Evolutionary conservation across 1,284 basidiomycete species (phyloP), one percentile per base, ranked within the genome.

Genomic region (Ceratobasidium sp.): DNA sequence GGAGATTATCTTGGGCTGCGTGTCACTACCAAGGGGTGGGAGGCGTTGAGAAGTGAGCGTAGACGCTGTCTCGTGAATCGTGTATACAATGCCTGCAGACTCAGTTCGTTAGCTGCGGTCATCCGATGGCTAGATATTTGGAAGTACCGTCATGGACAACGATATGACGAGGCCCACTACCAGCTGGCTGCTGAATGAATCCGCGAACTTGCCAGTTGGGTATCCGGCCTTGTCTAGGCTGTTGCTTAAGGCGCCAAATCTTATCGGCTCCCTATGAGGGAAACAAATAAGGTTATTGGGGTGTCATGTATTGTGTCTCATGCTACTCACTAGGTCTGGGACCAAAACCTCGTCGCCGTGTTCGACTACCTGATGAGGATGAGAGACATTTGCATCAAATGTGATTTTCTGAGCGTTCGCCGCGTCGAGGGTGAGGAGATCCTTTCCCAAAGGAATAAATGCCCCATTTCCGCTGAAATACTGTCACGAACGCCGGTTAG

Each of bases 81-180:
- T 88, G 84, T 90, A 93, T 10, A 93, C 83, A 75, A 87, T 88
- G 75, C 70, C 81, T 82, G 33, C 46, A 77, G 81, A 60, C 20
- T n/a, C n/a, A n/a, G 81, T 82, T 26, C 5, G 68, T 80, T 20
- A 78, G 67, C 64, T 33, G n/a, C n/a, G 28, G n/a, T 18, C 9
- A 40, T 66, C 18, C 26, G 49, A n/a, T 0, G 77, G 15, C 44
- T 60, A 77, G 58, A 33, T n/a, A 46, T 26, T 61, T 63, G 51
- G 39, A 64, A 40, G 56, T 51, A 33, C 42, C 81, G 86, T 53
- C 82, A 91, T 90, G 86, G 80, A 85, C 85, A 60, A 90, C 87
- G 9, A 88, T 88, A 83, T 93, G 92, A 40, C 92, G 86, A 0
- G 93, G 93, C 1, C 92, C 93, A 78, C 90, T 93, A 13, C 90